Evolutionary conservation across 202 grass and related monocot genomes (phyloP).

Genomic region (Panicum virgatum): DNA sequence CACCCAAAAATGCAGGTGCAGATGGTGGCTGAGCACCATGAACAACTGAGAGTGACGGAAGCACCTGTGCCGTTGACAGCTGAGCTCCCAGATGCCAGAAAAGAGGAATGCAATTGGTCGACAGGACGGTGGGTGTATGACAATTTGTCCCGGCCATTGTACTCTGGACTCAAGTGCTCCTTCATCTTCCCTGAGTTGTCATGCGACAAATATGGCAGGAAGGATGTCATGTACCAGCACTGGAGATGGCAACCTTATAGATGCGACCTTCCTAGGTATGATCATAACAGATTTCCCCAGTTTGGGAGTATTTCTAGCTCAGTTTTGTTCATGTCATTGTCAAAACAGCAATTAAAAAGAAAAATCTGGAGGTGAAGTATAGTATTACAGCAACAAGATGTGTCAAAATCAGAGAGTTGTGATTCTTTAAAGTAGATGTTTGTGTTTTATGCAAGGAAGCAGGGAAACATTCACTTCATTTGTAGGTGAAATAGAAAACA

Average conservation of each 20-base stretch:
- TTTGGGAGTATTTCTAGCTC: background rate
- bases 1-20: constrained; percentile 34
- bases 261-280: constrained; percentile 82
- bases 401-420: background rate
- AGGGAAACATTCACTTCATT: background rate
- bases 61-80: constrained; percentile 10
- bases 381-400: background rate
- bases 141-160: constrained; percentile 57
- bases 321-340: background rate
- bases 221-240: constrained; percentile 74
- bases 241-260: constrained; percentile 94
- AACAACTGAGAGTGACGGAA: background rate
- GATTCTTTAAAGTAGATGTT: background rate
- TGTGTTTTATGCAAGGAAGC: background rate
- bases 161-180: constrained; percentile 55
- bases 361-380: background rate
- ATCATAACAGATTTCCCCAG: background rate
- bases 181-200: constrained; percentile 92
- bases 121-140: constrained; percentile 77
- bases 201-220: constrained; percentile 85
- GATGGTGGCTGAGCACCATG: background rate
- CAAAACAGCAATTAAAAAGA: background rate
- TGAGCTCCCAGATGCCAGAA: constrained; percentile 3
- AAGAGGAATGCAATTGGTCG: constrained; percentile 58
- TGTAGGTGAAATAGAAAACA: background rate